phyloP scores from a whole-genome alignment of 495 filamentous ascomycete species.

The Trichoderma gamsii region DNA sequence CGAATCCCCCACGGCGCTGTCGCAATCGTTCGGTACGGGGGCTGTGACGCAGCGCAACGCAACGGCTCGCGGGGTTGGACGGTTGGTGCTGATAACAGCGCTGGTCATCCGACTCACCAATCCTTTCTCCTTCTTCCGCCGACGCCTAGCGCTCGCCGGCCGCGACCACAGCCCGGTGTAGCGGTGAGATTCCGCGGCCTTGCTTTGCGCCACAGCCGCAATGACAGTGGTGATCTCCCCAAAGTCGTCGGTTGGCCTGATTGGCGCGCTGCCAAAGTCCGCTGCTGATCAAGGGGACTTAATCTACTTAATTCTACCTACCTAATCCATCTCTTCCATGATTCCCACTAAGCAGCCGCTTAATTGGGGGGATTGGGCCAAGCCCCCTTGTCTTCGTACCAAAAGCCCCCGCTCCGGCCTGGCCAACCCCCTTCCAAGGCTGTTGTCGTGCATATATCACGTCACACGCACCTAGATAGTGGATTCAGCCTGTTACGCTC shows the following conservation, averaged over 20 bases:
- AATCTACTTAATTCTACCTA: conserved; percentile 8
- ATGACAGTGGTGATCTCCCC: conserved; percentile 1
- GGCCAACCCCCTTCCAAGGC: conserved; percentile 13
- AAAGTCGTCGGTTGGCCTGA: background rate
- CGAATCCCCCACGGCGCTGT: conserved; percentile 1
- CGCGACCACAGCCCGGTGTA: background rate
- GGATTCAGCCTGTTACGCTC: conserved; percentile 11
- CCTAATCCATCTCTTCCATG: conserved; percentile 8
- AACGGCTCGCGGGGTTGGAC: conserved; percentile 4
- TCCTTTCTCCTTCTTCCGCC: background rate
- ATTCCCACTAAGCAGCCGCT: conserved; percentile 6
- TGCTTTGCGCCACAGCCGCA: conserved; percentile 7
- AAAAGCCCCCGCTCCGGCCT: conserved; percentile 9
- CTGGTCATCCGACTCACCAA: conserved; percentile 11
- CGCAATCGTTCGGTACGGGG: background rate
- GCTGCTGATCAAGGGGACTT: conserved; percentile 5
- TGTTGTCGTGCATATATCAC: conserved; percentile 12
- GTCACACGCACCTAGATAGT: conserved; percentile 13
- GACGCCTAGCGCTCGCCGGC: background rate
- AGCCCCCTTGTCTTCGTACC: background rate
- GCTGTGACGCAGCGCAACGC: conserved; percentile 6
- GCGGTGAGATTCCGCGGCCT: background rate
- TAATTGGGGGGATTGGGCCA: conserved; percentile 2
- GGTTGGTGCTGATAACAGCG: conserved; percentile 8
- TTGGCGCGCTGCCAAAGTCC: background rate